Base-by-base conservation (phyloP, 2,329 filamentous ascomycete species). In the Cladosporium sp. region DNA sequence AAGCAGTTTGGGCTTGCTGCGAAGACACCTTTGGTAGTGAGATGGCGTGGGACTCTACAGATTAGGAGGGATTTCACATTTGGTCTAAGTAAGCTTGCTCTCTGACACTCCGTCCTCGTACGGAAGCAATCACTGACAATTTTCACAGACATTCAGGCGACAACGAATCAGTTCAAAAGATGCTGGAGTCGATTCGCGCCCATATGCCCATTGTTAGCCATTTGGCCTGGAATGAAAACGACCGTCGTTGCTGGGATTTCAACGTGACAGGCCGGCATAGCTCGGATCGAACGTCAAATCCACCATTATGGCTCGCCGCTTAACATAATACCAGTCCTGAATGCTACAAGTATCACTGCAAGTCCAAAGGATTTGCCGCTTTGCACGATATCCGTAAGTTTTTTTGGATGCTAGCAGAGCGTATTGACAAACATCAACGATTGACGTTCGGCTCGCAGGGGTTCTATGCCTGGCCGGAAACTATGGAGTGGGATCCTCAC, bases 151-250 rank as follows among this genome's bases (percentile, higher is more conserved):
- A 83, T 63, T 85, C 85, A 64, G 76, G 76, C 2, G 72, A 79
- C 47, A 69, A 69, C 0, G 64, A 64, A 0, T 80, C 80, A 0
- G 75, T 73, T 0, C 66, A 66, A 1, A 84, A 84, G 62, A 79
- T 87, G 0, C 72, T 85, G 45, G 74, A 79, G 56, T 80, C 77
- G 20, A 80, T 85, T 3, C 65, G 82, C 1, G 83, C 79, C 0
- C 85, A 80, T 60, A 83, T 78, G 73, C 82, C 83, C 0, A 81
- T 80, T 0, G 78, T 85, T 0, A 73, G 81, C 0, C 83, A 85
- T 61, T 85, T 83, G 83, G 83, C 80, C 2, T 85, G 79, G 79
- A 83, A 85, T 52, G 83, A 83, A 12, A 85, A 84, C 60, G 81
- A 82, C 0, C 75, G 83, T 1, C 70, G 82, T 5, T 85, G 84